Conservation (phyloP, 257 asterid species). For the Primulina eburnea region DNA sequence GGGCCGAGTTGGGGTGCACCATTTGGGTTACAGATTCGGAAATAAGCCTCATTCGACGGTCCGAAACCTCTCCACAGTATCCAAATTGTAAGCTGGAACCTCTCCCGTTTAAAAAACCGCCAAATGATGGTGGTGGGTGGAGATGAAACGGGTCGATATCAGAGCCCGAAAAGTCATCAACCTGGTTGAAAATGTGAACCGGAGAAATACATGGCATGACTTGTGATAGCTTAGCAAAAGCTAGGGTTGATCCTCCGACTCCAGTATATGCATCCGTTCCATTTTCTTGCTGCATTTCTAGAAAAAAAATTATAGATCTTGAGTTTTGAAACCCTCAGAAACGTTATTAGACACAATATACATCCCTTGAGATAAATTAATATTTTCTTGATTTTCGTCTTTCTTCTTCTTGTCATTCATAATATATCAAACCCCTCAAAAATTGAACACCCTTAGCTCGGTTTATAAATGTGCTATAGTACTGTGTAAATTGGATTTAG, state of each 20-base stretch:
- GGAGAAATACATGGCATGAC: conserved; percentile 56
- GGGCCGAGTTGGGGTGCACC: conserved; percentile 44
- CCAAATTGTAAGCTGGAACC: conserved; percentile 39
- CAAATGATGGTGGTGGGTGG: conserved; percentile 51
- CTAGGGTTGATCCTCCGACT: conserved; percentile 35
- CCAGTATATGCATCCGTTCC: conserved; percentile 24
- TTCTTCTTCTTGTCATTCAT: conserved; percentile 38
- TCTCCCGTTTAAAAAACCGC: conserved; percentile 40
- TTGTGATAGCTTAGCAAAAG: conserved; percentile 48
- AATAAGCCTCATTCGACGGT: conserved; percentile 47
- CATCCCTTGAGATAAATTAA: conserved; percentile 17
- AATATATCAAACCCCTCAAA: conserved; percentile 11
- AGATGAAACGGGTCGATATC: conserved; percentile 62
- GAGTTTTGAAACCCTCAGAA: conserved; percentile 43
- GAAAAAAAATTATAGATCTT: conserved; percentile 29
- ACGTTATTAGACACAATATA: conserved; percentile 21
- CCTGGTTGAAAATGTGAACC: conserved; percentile 39
- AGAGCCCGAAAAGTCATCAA: conserved; percentile 24
- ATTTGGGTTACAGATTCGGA: conserved; percentile 48
- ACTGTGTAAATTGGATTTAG: too few relatives aligned
- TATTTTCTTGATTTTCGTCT: conserved; percentile 34
- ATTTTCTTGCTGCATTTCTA: conserved; percentile 24
- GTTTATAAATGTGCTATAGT: background rate
- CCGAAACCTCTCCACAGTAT: conserved; percentile 41
- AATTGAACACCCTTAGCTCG: background rate